phyloP scores from a whole-genome alignment of 768 basidiomycete species.

The Sporobolomyces roseus region DNA sequence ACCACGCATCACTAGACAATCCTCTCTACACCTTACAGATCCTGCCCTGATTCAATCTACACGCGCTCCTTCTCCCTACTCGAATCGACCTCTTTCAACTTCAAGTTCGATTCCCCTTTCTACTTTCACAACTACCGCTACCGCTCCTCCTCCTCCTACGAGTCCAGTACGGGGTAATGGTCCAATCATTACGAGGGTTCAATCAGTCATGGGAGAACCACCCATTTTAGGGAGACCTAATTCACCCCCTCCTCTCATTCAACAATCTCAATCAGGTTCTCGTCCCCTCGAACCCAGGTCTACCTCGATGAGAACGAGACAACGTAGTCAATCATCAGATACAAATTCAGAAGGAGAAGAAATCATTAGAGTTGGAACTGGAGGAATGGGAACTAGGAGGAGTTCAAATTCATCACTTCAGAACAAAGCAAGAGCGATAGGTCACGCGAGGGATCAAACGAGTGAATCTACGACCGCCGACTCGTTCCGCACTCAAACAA shows the following conservation, averaged over 20 bases:
- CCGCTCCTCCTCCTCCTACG: neutral
- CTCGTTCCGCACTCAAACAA: too few species aligned
- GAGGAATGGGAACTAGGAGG: neutral
- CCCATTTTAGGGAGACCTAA: too few species aligned
- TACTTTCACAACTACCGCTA: neutral
- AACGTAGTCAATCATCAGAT: neutral
- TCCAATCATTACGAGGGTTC: neutral
- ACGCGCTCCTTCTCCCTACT: neutral
- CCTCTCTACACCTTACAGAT: neutral
- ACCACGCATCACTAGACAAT: conserved; percentile 3
- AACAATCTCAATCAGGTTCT: too few species aligned
- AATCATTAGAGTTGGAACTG: too few species aligned
- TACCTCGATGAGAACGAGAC: too few species aligned
- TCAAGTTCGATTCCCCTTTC: too few species aligned
- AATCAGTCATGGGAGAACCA: neutral
- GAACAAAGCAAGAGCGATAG: too few species aligned
- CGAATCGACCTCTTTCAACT: too few species aligned
- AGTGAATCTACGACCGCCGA: neutral
- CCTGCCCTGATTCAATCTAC: neutral
- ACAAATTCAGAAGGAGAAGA: neutral
- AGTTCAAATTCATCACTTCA: neutral
- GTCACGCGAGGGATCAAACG: neutral
- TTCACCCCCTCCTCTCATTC: too few species aligned
- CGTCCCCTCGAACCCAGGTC: too few species aligned
- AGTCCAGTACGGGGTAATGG: neutral